Conservation (phyloP, 1,284 basidiomycete species). For the Tilletiaria anomala region DNA sequence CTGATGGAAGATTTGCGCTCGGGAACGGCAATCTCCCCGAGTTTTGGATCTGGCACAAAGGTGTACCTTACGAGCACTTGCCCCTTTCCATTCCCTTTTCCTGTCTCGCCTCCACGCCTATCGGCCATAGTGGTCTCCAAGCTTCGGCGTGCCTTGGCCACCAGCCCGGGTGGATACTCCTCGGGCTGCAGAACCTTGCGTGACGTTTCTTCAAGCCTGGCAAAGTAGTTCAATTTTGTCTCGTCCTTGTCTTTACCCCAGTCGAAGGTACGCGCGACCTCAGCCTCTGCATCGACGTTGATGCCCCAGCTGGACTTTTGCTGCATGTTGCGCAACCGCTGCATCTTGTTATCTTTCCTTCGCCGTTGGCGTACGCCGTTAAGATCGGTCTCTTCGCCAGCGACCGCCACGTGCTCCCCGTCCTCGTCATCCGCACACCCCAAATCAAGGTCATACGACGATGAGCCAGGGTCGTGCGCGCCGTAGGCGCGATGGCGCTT, state of each 20-base stretch:
- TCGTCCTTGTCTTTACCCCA: constrained; percentile 12
- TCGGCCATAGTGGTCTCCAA: too few relatives aligned
- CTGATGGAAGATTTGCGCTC: too few relatives aligned
- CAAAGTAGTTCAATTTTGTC: background rate
- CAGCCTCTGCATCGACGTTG: constrained; percentile 17
- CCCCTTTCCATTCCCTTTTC: too few relatives aligned
- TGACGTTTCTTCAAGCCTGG: too few relatives aligned
- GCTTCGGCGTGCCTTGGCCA: too few relatives aligned
- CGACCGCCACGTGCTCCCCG: constrained; percentile 4
- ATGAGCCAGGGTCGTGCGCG: constrained; percentile 11
- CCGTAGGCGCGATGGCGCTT: constrained; percentile 18
- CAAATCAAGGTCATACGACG: constrained; percentile 8
- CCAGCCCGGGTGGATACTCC: too few relatives aligned
- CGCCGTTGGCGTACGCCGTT: background rate
- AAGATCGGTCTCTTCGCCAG: background rate
- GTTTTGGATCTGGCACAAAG: too few relatives aligned
- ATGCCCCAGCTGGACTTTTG: constrained; percentile 16
- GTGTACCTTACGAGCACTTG: too few relatives aligned
- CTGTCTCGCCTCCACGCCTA: too few relatives aligned
- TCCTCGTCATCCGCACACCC: background rate
- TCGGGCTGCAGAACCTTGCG: too few relatives aligned
- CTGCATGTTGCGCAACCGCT: constrained; percentile 3
- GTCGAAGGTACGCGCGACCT: constrained; percentile 17
- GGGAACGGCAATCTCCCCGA: too few relatives aligned
- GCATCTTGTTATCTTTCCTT: background rate